These are phyloP conservation scores for Terfezia claveryi DNA, from an alignment of 495 filamentous ascomycete species.

Conservation along the genomic window DNA sequence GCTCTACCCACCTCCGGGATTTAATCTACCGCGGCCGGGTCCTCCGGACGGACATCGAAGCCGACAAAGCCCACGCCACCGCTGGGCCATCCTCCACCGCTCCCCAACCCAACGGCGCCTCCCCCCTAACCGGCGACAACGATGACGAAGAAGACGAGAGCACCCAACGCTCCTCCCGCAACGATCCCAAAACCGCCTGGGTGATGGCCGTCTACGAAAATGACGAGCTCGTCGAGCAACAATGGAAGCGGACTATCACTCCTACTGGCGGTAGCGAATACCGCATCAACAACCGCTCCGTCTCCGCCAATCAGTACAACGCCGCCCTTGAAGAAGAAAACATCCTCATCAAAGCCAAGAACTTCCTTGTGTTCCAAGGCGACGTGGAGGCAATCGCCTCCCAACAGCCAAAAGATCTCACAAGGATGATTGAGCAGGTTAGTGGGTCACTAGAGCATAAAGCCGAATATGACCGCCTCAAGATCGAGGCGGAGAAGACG, in stretches of 20 bases:
- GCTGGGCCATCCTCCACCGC: constrained; percentile 42
- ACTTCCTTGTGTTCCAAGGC: constrained; percentile 95
- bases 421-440: constrained; percentile 87
- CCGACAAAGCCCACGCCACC: constrained; percentile 32
- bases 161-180: constrained; percentile 29
- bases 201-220: constrained; percentile 99
- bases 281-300: constrained; percentile 77
- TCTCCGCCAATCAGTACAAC: constrained; percentile 83
- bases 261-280: constrained; percentile 78
- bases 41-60: constrained; percentile 68
- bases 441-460: constrained; percentile 92
- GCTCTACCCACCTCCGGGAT: constrained; percentile 84
- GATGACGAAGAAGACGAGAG: constrained; percentile 25
- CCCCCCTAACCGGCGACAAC: constrained; percentile 32
- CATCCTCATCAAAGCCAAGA: constrained; percentile 90
- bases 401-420: constrained; percentile 84
- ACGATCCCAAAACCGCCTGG: constrained; percentile 84
- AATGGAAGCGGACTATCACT: constrained; percentile 90
- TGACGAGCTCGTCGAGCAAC: constrained; percentile 78
- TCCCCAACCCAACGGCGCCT: constrained; percentile 43
- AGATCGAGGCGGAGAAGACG: constrained; percentile 65
- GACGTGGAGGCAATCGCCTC: constrained; percentile 96
- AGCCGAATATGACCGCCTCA: constrained; percentile 74
- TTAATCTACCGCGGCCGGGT: constrained; percentile 92
- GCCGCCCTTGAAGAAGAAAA: constrained; percentile 80